Percentiles rank a stretch among this genome's conserved stretches.
These are phyloP conservation scores for Pseudonitzschia multiseries DNA, from an alignment of 108 stramenopile species.

Conservation along the genomic window DNA sequence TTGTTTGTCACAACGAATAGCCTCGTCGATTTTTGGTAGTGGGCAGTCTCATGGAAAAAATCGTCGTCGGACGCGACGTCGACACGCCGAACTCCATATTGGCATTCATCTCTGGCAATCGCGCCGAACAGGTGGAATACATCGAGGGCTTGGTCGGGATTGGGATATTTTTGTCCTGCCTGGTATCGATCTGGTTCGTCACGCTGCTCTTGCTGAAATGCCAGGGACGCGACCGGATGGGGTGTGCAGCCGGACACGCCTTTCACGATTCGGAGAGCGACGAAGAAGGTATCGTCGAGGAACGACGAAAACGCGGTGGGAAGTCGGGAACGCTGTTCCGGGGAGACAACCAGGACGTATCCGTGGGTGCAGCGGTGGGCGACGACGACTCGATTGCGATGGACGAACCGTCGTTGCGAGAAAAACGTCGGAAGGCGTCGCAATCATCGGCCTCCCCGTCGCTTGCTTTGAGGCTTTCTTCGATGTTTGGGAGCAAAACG, in stretches of 20 bases:
- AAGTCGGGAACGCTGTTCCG: neutral
- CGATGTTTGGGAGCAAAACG: neutral
- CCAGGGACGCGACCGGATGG: slow-evolving; percentile 13
- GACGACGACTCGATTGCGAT: slow-evolving; percentile 7
- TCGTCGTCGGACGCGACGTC: neutral
- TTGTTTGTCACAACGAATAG: neutral
- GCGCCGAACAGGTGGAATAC: slow-evolving; percentile 21
- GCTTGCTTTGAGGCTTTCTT: neutral
- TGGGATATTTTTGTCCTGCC: neutral
- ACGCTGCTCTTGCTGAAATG: slow-evolving; percentile 26
- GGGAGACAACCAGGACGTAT: neutral
- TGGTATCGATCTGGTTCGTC: slow-evolving; percentile 18
- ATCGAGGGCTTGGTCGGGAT: slow-evolving; percentile 21
- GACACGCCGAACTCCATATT: neutral
- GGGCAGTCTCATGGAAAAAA: neutral
- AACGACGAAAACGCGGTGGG: neutral
- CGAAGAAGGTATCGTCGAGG: neutral
- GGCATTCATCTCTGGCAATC: slow-evolving; percentile 3
- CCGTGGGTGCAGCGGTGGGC: neutral
- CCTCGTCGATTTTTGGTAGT: neutral
- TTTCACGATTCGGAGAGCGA: slow-evolving; percentile 19
- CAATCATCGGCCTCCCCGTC: neutral
- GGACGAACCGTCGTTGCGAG: slow-evolving; percentile 8
- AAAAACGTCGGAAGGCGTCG: neutral
- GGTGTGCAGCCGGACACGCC: slow-evolving; percentile 28